Evolutionary conservation across 202 grass and related monocot species (phyloP).

Genomic region (Hordeum pubiflorum): DNA sequence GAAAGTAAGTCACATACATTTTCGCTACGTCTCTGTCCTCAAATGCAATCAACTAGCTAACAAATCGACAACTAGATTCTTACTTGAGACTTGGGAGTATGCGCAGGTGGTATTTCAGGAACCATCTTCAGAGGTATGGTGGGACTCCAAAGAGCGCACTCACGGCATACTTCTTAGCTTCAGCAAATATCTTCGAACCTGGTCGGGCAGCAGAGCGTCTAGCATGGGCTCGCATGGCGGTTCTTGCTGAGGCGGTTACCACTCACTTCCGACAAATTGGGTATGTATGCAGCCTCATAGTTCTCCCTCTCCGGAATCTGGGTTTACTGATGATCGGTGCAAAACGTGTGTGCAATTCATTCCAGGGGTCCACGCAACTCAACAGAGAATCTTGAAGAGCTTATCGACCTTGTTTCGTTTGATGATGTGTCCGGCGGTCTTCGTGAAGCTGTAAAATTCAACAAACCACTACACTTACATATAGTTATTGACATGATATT

Average conservation of each 20-base stretch:
- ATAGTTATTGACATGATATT: no score
- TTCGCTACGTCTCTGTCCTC: neutral
- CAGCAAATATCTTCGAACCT: conserved; percentile 46
- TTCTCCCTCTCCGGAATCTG: neutral
- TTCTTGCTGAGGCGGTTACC: conserved; percentile 26
- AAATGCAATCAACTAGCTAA: neutral
- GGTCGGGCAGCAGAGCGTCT: conserved; percentile 27
- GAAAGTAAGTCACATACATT: conserved; percentile 14
- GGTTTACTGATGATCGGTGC: no score
- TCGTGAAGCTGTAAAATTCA: neutral
- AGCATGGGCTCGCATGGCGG: conserved; percentile 28
- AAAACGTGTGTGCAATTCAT: neutral
- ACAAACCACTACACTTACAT: neutral
- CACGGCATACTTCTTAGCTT: conserved; percentile 43
- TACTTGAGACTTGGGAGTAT: neutral
- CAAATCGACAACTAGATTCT: no score
- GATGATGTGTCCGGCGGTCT: neutral
- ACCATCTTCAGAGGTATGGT: neutral
- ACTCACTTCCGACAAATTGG: neutral
- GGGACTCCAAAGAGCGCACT: neutral
- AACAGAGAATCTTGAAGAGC: neutral
- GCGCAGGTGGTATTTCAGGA: conserved; percentile 39
- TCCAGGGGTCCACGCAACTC: neutral
- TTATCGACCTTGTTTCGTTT: neutral
- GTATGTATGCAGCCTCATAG: neutral